Percentiles rank a stretch among this genome's conserved stretches.
These are phyloP conservation scores for Yamadazyma triangularis DNA, from an alignment of 1,139 yeast species.

Conservation along the genomic window DNA sequence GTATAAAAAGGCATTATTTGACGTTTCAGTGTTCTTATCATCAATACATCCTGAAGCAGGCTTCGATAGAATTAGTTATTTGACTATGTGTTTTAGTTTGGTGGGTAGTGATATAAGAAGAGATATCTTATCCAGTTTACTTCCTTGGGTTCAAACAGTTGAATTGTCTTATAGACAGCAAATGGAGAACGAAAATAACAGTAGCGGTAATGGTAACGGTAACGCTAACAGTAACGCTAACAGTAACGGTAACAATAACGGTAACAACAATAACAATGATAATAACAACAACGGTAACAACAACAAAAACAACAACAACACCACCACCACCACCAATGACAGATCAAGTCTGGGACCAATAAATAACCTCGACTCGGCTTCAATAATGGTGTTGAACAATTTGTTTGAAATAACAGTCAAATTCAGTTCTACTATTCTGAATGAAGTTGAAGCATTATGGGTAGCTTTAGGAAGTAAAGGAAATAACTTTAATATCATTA, in stretches of 20 bases:
- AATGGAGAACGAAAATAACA: conserved; percentile 1
- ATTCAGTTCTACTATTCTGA: conserved; percentile 67
- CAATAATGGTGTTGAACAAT: conserved; percentile 77
- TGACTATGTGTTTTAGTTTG: conserved; percentile 63
- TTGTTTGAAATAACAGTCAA: conserved; percentile 80
- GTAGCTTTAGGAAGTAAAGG: conserved; percentile 76
- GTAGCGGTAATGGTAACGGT: conserved; percentile 1
- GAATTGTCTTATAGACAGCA: conserved; percentile 45
- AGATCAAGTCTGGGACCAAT: conserved; percentile 2
- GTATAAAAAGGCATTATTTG: conserved; percentile 72
- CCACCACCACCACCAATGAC: background rate
- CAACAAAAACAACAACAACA: too few species aligned
- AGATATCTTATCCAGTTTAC: conserved; percentile 71
- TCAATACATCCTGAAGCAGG: conserved; percentile 54
- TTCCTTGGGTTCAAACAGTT: conserved; percentile 89
- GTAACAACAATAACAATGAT: background rate
- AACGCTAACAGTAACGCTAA: conserved; percentile 5
- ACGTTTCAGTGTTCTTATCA: conserved; percentile 54
- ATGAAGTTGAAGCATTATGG: conserved; percentile 94
- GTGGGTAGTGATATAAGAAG: conserved; percentile 57
- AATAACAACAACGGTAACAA: background rate
- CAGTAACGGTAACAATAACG: conserved; percentile 6
- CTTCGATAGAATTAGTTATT: conserved; percentile 61
- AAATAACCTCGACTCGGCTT: conserved; percentile 37
- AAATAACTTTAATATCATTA: conserved; percentile 64